These are phyloP conservation scores for Diospyros kaki DNA, from an alignment of 148 eudicot species.

Conservation along the genomic window DNA sequence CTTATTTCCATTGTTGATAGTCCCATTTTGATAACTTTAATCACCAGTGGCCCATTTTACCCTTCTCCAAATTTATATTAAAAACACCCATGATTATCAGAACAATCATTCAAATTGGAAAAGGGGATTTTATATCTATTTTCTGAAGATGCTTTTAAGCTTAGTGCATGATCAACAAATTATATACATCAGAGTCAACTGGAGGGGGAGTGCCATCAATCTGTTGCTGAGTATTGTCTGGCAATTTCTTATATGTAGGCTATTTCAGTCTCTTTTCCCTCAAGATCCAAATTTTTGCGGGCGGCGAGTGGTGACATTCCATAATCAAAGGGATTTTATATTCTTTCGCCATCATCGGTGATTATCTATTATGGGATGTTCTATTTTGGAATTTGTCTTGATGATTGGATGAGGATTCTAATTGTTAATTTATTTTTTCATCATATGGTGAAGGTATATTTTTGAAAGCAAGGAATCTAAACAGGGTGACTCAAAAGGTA, in stretches of 20 bases:
- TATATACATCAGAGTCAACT: background rate
- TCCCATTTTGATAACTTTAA: background rate
- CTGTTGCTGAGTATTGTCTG: background rate
- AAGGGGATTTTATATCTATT: background rate
- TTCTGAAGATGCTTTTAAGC: background rate
- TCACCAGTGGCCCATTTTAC: background rate
- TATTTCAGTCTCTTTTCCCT: constrained; percentile 88
- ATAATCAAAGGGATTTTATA: constrained; percentile 91
- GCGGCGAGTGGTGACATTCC: constrained; percentile 92
- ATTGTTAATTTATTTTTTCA: constrained; percentile 10
- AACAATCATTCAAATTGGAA: background rate
- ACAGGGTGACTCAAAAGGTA: constrained; percentile 35
- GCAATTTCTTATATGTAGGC: constrained; percentile 34
- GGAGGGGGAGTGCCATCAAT: background rate
- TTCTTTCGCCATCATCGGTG: constrained; percentile 99
- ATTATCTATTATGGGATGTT: constrained; percentile 3
- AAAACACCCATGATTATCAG: background rate
- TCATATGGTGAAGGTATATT: constrained; percentile 49
- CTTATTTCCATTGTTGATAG: too few relatives aligned
- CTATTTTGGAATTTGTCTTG: background rate
- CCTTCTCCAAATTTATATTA: background rate
- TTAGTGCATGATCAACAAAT: background rate
- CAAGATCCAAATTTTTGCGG: constrained; percentile 92
- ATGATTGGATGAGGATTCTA: background rate
- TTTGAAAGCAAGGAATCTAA: constrained; percentile 79